A percentile compares a stretch with the other conserved stretches of the same genome.
phyloP scores from a whole-genome alignment of 805 yeast species.

The Danielia oregonensis region DNA sequence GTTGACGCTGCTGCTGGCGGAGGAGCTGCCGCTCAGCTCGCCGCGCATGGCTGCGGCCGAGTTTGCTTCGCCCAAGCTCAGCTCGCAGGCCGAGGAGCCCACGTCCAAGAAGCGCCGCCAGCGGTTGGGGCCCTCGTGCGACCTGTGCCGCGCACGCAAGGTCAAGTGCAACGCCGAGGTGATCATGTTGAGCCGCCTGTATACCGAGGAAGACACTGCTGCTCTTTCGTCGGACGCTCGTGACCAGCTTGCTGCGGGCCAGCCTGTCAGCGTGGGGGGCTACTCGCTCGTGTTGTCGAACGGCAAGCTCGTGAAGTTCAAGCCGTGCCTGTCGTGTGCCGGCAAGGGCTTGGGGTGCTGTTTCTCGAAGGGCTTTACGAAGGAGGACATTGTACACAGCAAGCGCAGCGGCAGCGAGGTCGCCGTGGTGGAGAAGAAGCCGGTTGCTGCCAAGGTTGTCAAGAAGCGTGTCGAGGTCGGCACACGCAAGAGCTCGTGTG shows the following conservation, averaged over 20 bases:
- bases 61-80: not conserved
- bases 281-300: conserved; percentile 19
- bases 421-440: conserved; percentile 5
- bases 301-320: conserved; percentile 44
- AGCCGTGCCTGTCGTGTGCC: conserved; percentile 55
- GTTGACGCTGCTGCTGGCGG: conserved; percentile 17
- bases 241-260: conserved; percentile 12
- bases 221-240: conserved; percentile 10
- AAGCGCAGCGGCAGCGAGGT: conserved; percentile 15
- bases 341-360: conserved; percentile 43
- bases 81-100: conserved; percentile 2
- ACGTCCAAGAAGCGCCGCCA: conserved; percentile 45
- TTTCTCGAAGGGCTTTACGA: conserved; percentile 64
- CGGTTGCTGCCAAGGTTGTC: conserved; percentile 8
- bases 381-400: conserved; percentile 50
- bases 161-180: conserved; percentile 73
- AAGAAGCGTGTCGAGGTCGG: conserved; percentile 9
- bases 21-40: conserved; percentile 17
- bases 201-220: conserved; percentile 9
- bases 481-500: conserved; percentile 36
- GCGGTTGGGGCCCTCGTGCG: conserved; percentile 73
- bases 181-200: conserved; percentile 28
- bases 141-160: conserved; percentile 62
- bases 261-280: conserved; percentile 12
- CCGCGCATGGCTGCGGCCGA: conserved; percentile 10